These are phyloP conservation scores for Dianthus caryophyllus DNA, from an alignment of 148 eudicot genomes.

Conservation along the genomic window DNA sequence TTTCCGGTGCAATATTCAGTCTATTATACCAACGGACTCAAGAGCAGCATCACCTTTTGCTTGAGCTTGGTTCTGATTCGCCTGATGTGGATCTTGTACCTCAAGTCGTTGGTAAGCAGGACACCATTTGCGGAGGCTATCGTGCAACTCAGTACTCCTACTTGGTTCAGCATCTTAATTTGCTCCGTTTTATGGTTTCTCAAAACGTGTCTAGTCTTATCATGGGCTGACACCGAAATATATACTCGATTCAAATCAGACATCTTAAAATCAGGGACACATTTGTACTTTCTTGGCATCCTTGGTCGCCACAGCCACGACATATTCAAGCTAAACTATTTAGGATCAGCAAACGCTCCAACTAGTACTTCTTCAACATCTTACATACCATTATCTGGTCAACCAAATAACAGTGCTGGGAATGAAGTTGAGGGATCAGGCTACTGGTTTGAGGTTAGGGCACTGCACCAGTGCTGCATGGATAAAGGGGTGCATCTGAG, in stretches of 20 bases:
- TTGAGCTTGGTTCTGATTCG: conserved; percentile 5
- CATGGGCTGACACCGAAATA: conserved; percentile 14
- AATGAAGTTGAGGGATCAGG: neutral
- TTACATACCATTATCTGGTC: no score
- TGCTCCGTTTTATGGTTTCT: conserved; percentile 15
- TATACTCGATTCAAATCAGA: conserved; percentile 7
- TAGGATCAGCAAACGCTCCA: neutral
- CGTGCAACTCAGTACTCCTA: conserved; percentile 9
- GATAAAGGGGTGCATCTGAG: neutral
- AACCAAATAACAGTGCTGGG: no score
- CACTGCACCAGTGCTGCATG: neutral
- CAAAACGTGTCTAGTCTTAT: conserved; percentile 10
- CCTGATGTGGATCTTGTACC: conserved; percentile 21
- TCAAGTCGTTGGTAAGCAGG: neutral
- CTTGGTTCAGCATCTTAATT: conserved; percentile 5
- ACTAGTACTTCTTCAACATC: no score
- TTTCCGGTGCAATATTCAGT: neutral
- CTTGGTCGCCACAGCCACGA: conserved; percentile 12
- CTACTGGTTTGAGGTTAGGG: neutral
- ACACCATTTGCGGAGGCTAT: neutral
- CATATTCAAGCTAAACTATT: neutral
- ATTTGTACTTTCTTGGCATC: conserved; percentile 22
- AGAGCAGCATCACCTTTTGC: conserved; percentile 6
- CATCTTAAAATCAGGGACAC: conserved; percentile 14
- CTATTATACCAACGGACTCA: conserved; percentile 8